Conservation (phyloP, 495 filamentous ascomycete genomes). For the Aspergillus cavernicola region DNA sequence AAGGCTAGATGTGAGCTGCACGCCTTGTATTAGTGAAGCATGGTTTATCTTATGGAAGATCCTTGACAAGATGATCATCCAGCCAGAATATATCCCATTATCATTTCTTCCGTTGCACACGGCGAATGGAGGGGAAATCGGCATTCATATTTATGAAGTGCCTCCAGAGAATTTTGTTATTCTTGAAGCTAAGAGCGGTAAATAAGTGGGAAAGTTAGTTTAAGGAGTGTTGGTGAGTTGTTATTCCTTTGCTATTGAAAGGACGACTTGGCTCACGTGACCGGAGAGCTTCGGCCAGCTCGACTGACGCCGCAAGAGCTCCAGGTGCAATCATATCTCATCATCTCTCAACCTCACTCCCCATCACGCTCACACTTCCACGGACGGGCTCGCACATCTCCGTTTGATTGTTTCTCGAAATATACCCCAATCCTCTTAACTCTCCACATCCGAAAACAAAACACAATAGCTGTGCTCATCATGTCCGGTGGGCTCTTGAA, state of each 20-base stretch:
- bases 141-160: too few species aligned
- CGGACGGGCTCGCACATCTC: background rate
- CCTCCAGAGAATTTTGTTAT: too few species aligned
- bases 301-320: conserved; percentile 17
- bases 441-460: background rate
- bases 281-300: conserved; percentile 31
- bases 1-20: background rate
- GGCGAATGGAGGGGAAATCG: too few species aligned
- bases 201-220: background rate
- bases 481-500: conserved; percentile 64
- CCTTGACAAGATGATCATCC: too few species aligned
- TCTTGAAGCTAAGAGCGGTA: background rate
- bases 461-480: conserved; percentile 28
- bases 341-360: background rate
- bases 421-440: too few species aligned
- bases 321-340: conserved; percentile 20
- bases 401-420: too few species aligned
- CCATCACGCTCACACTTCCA: conserved; percentile 9
- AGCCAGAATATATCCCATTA: too few species aligned
- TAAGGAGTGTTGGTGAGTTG: background rate
- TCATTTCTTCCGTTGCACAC: too few species aligned
- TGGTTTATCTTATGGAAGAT: too few species aligned
- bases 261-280: conserved; percentile 24
- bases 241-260: background rate
- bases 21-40: too few species aligned